Evolutionary conservation across 805 yeast species (phyloP).

Genomic region (Lipomyces spencermartinsiae): DNA sequence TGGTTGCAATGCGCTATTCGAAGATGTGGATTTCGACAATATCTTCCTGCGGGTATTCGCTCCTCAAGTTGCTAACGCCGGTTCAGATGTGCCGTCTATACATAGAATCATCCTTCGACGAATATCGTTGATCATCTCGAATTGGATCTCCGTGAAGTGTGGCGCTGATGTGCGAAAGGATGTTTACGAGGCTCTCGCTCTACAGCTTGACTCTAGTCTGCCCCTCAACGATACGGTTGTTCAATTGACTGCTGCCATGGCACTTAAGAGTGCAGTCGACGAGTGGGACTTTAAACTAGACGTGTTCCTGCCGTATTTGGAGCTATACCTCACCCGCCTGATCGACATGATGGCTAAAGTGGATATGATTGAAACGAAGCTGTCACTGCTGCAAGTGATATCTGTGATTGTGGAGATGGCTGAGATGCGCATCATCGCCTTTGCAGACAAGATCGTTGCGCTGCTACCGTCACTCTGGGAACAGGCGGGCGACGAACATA

Average conservation of each 20-base stretch:
- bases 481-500: constrained; percentile 51
- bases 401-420: constrained; percentile 56
- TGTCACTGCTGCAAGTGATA: constrained; percentile 72
- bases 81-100: constrained; percentile 48
- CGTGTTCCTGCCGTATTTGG: constrained; percentile 69
- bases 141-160: constrained; percentile 78
- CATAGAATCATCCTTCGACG: constrained; percentile 75
- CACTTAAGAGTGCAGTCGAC: constrained; percentile 71
- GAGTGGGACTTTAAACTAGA: constrained; percentile 85
- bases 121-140: constrained; percentile 73
- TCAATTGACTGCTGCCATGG: constrained; percentile 71
- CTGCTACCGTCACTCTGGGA: constrained; percentile 84
- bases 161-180: constrained; percentile 61
- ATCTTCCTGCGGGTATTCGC: constrained; percentile 56
- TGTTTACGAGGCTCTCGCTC: constrained; percentile 64
- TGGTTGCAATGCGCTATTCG: constrained; percentile 69
- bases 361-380: constrained; percentile 73
- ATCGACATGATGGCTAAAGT: constrained; percentile 59
- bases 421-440: constrained; percentile 43
- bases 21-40: constrained; percentile 70
- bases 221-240: constrained; percentile 79
- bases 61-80: constrained; percentile 60
- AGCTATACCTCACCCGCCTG: constrained; percentile 52
- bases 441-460: constrained; percentile 44
- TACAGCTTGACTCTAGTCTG: constrained; percentile 55